Percentiles rank a stretch among this genome's conserved stretches.
These are phyloP conservation scores for Tritrichomonas foetus DNA, from an alignment of 208 protist species.

Conservation along the genomic window DNA sequence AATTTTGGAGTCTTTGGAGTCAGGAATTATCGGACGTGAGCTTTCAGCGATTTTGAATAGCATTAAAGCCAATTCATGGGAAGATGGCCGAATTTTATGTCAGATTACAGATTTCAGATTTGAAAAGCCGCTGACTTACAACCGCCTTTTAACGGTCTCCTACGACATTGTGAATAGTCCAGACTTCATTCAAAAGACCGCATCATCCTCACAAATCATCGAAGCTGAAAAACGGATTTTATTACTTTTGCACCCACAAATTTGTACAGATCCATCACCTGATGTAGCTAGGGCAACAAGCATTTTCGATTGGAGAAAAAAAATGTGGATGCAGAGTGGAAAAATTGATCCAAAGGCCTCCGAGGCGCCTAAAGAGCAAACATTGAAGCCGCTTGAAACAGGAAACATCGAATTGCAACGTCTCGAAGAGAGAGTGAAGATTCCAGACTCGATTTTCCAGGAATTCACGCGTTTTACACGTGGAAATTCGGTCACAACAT, in stretches of 20 bases:
- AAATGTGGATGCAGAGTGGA: not conserved
- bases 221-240: not conserved
- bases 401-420: not conserved
- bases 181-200: not conserved
- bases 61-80: not conserved
- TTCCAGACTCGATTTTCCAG: not conserved
- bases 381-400: not conserved
- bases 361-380: not conserved
- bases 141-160: not conserved
- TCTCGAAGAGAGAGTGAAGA: not conserved
- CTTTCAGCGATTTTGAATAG: not conserved
- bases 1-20: not conserved
- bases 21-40: not conserved
- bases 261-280: conserved; percentile 5
- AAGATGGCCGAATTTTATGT: not conserved
- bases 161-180: not conserved
- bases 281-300: not conserved
- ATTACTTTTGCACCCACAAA: not conserved
- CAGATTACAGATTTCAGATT: not conserved
- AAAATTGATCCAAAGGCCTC: not conserved
- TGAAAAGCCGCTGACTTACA: not conserved
- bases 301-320: not conserved
- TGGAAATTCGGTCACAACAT: no score
- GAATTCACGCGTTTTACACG: no score
- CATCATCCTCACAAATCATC: not conserved